phyloP scores from a whole-genome alignment of 2,329 filamentous ascomycete species.

The Epicoccum nigrum region DNA sequence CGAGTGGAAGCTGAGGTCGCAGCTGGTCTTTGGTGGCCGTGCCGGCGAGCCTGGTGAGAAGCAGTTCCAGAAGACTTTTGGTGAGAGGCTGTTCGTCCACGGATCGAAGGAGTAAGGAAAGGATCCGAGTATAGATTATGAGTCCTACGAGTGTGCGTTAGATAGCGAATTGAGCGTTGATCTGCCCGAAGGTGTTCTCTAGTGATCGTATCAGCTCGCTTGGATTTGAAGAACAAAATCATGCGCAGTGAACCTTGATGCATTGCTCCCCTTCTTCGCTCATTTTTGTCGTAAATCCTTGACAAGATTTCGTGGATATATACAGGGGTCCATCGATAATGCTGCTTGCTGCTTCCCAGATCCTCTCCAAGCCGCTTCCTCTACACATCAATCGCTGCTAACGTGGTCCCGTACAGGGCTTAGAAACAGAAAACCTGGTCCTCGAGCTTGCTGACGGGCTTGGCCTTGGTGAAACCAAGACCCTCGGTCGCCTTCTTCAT shows the following conservation, averaged over 20 bases:
- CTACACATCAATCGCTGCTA: not conserved
- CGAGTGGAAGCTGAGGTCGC: conserved; percentile 78
- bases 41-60: conserved; percentile 66
- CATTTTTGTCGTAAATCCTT: not conserved
- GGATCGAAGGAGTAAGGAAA: conserved; percentile 41
- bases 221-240: no score
- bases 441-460: conserved; percentile 94
- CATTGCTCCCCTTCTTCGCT: not conserved
- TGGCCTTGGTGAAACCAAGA: conserved; percentile 89
- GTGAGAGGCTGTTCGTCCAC: conserved; percentile 59
- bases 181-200: no score
- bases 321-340: not conserved
- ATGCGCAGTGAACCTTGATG: not conserved
- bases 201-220: no score
- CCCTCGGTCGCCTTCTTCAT: conserved; percentile 95
- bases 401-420: not conserved
- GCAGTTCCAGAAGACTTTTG: conserved; percentile 67
- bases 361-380: not conserved
- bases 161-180: conserved; percentile 10
- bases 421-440: conserved; percentile 99
- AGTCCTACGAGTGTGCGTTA: not conserved
- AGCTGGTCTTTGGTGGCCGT: conserved; percentile 79
- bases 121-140: not conserved
- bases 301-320: not conserved
- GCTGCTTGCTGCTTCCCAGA: not conserved